These are phyloP conservation scores for Zygosaccharomyces lentus DNA, from an alignment of 805 yeast species.

Conservation along the genomic window DNA sequence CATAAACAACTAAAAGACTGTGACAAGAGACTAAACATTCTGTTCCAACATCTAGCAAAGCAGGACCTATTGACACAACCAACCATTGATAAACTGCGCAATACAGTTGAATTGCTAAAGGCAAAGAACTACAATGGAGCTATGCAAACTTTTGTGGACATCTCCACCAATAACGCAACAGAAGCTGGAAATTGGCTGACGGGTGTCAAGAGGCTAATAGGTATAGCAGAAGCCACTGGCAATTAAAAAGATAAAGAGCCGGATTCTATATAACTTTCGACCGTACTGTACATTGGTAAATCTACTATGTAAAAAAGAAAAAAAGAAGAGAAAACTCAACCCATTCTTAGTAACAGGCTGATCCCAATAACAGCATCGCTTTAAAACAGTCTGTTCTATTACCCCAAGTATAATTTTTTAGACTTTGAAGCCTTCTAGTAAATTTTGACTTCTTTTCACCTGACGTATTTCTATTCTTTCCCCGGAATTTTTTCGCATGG, in stretches of 20 bases:
- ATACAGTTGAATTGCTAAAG: slow-evolving; percentile 48
- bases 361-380: background rate
- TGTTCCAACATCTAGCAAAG: slow-evolving; percentile 75
- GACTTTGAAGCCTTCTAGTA: background rate
- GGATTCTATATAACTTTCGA: background rate
- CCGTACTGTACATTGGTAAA: slow-evolving; percentile 3
- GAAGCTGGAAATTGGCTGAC: slow-evolving; percentile 91
- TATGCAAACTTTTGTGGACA: slow-evolving; percentile 46
- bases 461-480: background rate
- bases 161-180: slow-evolving; percentile 58
- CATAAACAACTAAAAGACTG: slow-evolving; percentile 72
- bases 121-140: slow-evolving; percentile 59
- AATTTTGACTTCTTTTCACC: background rate
- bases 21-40: slow-evolving; percentile 70
- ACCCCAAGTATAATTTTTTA: background rate
- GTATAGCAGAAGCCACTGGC: slow-evolving; percentile 54
- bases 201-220: slow-evolving; percentile 83
- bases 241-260: slow-evolving; percentile 2
- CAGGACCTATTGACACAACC: slow-evolving; percentile 57
- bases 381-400: no score
- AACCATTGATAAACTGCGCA: slow-evolving; percentile 50
- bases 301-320: background rate
- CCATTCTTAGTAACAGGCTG: background rate
- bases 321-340: background rate
- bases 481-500: background rate